phyloP scores from a whole-genome alignment of 2,329 filamentous ascomycete genomes.

The Blastomyces percursus region DNA sequence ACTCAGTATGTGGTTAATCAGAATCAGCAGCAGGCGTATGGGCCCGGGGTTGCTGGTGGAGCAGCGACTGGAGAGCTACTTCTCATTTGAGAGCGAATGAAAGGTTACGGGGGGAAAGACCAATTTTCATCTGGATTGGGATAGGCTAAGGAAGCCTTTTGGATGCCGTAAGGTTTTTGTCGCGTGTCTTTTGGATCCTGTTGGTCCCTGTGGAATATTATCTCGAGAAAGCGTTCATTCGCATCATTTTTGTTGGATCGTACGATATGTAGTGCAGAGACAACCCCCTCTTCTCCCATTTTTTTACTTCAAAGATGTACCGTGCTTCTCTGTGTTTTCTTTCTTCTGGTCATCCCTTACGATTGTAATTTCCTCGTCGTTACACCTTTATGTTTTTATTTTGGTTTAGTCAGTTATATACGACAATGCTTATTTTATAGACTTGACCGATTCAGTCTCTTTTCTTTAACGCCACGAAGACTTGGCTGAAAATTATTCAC shows the following conservation, averaged over 20 bases:
- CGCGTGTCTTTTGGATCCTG: neutral
- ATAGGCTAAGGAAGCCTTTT: neutral
- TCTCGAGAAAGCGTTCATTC: neutral
- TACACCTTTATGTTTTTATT: neutral
- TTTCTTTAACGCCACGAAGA: no score
- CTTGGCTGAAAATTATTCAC: no score
- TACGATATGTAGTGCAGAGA: neutral
- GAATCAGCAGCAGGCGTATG: conserved; percentile 64
- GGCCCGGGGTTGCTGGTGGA: conserved; percentile 53
- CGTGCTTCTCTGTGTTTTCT: neutral
- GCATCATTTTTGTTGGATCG: neutral
- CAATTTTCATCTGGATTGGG: neutral
- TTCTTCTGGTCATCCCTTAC: neutral
- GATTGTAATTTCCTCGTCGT: neutral
- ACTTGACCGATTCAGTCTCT: neutral
- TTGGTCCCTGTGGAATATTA: neutral
- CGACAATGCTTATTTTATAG: neutral
- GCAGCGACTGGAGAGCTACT: conserved; percentile 62
- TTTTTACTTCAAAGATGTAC: neutral
- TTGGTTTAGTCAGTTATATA: neutral
- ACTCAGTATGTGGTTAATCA: conserved; percentile 64
- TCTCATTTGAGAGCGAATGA: conserved; percentile 12
- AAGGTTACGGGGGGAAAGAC: neutral
- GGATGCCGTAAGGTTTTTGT: neutral
- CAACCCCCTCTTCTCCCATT: neutral